These are phyloP conservation scores for Camellia granthamiana DNA, from an alignment of 148 eudicot species.

Conservation along the genomic window DNA sequence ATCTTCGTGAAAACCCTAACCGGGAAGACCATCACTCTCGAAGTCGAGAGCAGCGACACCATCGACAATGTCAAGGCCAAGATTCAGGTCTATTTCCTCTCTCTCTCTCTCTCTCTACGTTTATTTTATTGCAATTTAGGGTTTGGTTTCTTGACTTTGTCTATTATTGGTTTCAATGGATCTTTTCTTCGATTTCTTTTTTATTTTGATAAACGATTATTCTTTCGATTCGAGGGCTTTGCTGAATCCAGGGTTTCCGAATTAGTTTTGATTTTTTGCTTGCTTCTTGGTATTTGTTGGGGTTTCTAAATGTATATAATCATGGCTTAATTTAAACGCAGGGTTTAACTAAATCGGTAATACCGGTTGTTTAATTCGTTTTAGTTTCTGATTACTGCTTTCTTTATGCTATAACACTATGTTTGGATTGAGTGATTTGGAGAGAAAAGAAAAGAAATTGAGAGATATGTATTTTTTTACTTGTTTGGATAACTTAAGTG, in stretches of 20 bases:
- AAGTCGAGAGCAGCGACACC: conserved; percentile 24
- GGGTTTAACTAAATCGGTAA: too few species aligned
- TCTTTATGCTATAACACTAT: too few species aligned
- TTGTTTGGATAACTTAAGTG: too few species aligned
- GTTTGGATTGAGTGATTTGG: too few species aligned
- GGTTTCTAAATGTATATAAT: neutral
- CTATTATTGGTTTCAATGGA: neutral
- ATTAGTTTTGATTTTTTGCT: neutral
- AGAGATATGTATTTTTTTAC: too few species aligned
- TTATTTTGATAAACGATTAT: neutral
- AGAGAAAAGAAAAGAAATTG: too few species aligned
- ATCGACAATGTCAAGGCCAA: conserved; percentile 16
- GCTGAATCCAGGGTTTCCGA: neutral
- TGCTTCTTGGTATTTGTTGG: neutral
- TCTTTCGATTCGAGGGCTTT: neutral
- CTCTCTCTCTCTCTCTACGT: neutral
- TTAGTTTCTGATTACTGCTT: neutral
- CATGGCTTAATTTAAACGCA: too few species aligned
- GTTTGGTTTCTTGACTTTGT: neutral
- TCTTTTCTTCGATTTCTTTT: neutral
- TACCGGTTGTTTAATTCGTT: too few species aligned
- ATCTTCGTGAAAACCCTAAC: conserved; percentile 30
- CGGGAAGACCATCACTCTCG: conserved; percentile 25
- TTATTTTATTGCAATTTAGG: neutral
- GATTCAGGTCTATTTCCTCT: neutral